Conservation (phyloP, 1,284 basidiomycete genomes). For the Melampsora americana region DNA sequence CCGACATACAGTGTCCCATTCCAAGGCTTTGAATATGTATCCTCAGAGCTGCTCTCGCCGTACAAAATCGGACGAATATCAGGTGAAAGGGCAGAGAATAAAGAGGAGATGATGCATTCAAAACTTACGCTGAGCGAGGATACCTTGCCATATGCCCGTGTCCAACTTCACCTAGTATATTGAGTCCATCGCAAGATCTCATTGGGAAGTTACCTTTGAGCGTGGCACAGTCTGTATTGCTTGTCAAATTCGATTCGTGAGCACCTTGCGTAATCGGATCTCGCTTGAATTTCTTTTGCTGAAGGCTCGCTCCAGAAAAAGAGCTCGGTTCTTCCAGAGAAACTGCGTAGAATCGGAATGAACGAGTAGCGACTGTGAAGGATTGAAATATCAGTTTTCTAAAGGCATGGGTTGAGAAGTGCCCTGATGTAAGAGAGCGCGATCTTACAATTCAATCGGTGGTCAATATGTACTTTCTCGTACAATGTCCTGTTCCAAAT, state of each 20-base stretch:
- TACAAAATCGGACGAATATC: not conserved
- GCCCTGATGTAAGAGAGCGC: not conserved
- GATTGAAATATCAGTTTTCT: not conserved
- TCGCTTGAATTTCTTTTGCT: not conserved
- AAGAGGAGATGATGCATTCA: not conserved
- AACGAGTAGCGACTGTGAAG: not conserved
- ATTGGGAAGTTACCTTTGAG: not conserved
- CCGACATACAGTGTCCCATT: constrained; percentile 26
- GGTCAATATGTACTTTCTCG: not conserved
- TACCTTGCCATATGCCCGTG: not conserved
- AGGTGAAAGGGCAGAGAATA: not conserved
- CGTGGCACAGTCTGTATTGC: too few relatives aligned
- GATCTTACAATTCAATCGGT: not conserved
- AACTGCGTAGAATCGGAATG: not conserved
- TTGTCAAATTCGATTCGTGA: too few relatives aligned
- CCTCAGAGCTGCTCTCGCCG: constrained; percentile 2
- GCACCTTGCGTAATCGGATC: too few relatives aligned
- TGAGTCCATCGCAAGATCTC: not conserved
- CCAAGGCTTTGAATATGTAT: constrained; percentile 8
- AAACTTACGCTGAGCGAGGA: not conserved
- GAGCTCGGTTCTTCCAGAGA: not conserved
- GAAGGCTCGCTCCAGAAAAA: not conserved
- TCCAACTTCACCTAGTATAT: not conserved
- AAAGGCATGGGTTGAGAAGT: not conserved
- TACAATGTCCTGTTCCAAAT: not conserved